Evolutionary conservation across 805 yeast species (phyloP), one percentile per base, ranked within the genome.

Genomic region (Isabelozyma gotoi): DNA sequence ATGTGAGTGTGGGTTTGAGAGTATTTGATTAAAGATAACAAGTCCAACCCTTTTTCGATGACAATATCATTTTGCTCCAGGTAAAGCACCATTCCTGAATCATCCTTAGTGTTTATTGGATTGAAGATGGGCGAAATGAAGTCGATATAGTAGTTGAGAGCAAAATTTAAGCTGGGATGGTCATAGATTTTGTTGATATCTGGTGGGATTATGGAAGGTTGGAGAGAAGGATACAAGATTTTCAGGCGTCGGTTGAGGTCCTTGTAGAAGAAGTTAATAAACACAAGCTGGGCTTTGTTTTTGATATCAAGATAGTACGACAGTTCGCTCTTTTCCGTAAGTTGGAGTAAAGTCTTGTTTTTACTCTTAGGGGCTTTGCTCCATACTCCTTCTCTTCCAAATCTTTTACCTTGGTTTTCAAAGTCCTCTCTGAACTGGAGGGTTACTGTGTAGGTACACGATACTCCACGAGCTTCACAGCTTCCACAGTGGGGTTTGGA

Each of bases 371-470:
- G 36, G 15, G 36, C 43, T 41, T 57, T 59, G 6, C 48, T 45
- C 62, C 62, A 56, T 1, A 59, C 58, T 4, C 66, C 64, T 44
- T 61, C 64, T 19, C 66, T 41, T 2, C 66, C 66, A 40, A 61
- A 61, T 14, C 45, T 40, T 17, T 54, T 53, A 12, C 66, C 66
- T 38, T 45, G 48, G 3, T 42, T 41, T 32, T 57, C 62, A 35
- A 55, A 49, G 42, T 61, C 66, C 36, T 61, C 65, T 21, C 57
- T 45, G 39, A 60, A 61, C 36, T 56, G 58, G n/a, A 59, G 48
- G 7, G 44, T 41, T 17, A 60, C 32, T 12, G 52, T 48, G 42
- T 61, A 61, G 7, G 42, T 40, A 43, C 66, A 61, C 7, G 29
- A 16, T 11, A 46, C 33, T 5, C 53, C 56, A n/a, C 44, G 51